Evolutionary conservation across 768 basidiomycete genomes (phyloP).

Genomic region (Hortiboletus flavorubellus): DNA sequence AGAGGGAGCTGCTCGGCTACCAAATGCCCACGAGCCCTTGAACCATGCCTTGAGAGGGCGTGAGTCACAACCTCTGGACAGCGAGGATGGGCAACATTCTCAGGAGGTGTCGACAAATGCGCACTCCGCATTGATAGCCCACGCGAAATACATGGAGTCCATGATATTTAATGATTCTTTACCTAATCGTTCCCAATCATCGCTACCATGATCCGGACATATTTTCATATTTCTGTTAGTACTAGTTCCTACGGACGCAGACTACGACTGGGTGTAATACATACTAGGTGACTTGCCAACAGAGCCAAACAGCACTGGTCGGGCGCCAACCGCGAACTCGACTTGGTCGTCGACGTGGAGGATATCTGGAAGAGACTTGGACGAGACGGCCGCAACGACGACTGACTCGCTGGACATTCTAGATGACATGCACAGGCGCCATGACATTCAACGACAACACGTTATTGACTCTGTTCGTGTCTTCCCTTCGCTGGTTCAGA

Average conservation of each 20-base stretch:
- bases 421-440: slow-evolving; percentile 56
- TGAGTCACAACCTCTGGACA: slow-evolving; percentile 1
- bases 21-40: slow-evolving; percentile 1
- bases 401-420: slow-evolving; percentile 21
- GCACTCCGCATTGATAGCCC: slow-evolving; percentile 29
- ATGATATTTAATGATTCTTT: slow-evolving; percentile 11
- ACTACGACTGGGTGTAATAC: neutral
- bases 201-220: slow-evolving; percentile 7
- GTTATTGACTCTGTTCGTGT: slow-evolving; percentile 60
- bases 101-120: slow-evolving; percentile 23
- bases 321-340: neutral
- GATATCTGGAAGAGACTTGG: neutral
- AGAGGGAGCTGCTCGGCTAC: neutral
- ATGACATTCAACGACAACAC: slow-evolving; percentile 68
- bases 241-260: neutral
- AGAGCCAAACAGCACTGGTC: slow-evolving; percentile 26
- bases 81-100: slow-evolving; percentile 20
- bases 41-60: neutral
- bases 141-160: slow-evolving; percentile 24
- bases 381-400: slow-evolving; percentile 15
- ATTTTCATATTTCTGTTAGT: neutral
- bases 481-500: neutral
- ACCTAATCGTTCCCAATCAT: slow-evolving; percentile 2
- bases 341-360: neutral
- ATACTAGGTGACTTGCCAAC: slow-evolving; percentile 12